Evolutionary conservation across 2,329 filamentous ascomycete species (phyloP), one percentile per base, ranked within the genome.

Genomic region (Pseudocercospora macadamiae): DNA sequence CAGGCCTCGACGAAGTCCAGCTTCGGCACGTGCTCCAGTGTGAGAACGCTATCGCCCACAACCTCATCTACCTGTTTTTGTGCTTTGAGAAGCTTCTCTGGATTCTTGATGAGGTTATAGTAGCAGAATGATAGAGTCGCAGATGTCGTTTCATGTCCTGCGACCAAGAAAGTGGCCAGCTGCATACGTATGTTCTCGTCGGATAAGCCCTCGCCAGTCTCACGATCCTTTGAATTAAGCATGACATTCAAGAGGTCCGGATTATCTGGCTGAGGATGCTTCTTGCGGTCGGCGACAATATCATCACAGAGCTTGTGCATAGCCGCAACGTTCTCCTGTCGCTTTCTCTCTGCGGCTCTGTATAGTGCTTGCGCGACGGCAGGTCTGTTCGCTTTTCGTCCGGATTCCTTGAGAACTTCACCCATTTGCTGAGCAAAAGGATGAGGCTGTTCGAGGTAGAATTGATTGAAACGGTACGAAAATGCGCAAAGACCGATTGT

Each of bases 381-480:
- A 7, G 57, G 57, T n/a, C 57, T 51, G 18, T 47, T 47, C 2
- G 32, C 44, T 28, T 85, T 79, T 9, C 74, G 75, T 25, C 82
- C 83, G 3, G 80, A 82, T 61, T 87, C 86, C 3, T 72, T 65
- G 1, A 91, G 76, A 48, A 88, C 83, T n/a, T 80, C 79, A 1
- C 79, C 79, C 88, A 91, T 89, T 42, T 86, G 83, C 48, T 79
- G 72, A 42, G 90, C 79, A 63, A 91, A 91, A 0, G 87, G 87
- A 62, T 91, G 89, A 69, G 88, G 76, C 7, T 83, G 77, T n/a
- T 88, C 82, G 23, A 80, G 79, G 68, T 91, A 91, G 73, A 87
- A 91, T 1, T 84, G 87, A 73, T 91, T 90, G 79, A 91, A 90
- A 16, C 88, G 84, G 58, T 81, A 87, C 34, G 83, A 83, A 84